Base-by-base conservation (phyloP, 768 basidiomycete genomes). In the Lentinula boryana region DNA sequence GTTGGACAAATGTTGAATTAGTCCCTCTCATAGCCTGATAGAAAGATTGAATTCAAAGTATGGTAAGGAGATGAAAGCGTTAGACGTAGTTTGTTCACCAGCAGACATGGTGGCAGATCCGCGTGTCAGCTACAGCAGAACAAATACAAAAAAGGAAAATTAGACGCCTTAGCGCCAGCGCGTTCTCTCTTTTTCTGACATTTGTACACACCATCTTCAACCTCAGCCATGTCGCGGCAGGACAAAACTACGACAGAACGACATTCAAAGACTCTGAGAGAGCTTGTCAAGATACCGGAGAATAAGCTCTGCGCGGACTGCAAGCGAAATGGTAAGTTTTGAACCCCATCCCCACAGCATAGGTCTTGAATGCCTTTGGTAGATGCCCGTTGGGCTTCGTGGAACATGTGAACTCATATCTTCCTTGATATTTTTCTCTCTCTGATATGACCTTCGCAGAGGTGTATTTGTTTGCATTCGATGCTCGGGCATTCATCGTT, bases 311-410 rank as follows among this genome's bases (percentile, higher is more conserved):
- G 96, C 65, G 93, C 93, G 1, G 96, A 99, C 69, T 99, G 96
- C 79, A 96, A 97, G 72, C 87, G 91, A 63, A 95, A 97, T 72
- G 96, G 95, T 92, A 66, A 38, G 86, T 49, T 63, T 58, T 49
- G 27, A 13, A 60, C 55, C 13, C 32, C 46, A 35, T n/a, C 4
- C 16, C 61, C 31, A 46, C 38, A 35, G 57, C 59, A 31, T 23
- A 12, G 63, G 40, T 59, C 31, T 57, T 10, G 35, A 63, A 46
- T 56, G 46, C 52, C 51, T 43, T 54, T 27, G 54, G 15, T 65
- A 97, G 95, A 98, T 80, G 93, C 96, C 48, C 83, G 96, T 67
- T 99, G 96, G 96, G 96, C 96, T 46, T 94, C 93, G 7, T 97
- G 95, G 91, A 98, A 98, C 72, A 74, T 98, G 91, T 93, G 69